Conservation (phyloP, 495 filamentous ascomycete genomes). For the Neurospora sp. region DNA sequence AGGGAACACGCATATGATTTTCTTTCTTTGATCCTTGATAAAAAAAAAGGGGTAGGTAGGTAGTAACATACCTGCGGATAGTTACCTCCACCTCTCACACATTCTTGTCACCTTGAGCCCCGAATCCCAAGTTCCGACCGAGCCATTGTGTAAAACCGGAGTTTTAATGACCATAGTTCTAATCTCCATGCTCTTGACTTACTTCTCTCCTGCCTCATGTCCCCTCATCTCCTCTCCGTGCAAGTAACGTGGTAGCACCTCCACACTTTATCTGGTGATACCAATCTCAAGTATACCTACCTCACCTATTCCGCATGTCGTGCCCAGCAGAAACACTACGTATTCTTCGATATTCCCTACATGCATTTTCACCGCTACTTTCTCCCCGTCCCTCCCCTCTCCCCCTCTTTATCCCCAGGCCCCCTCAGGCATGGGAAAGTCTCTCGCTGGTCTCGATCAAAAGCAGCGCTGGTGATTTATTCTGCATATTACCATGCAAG, state of each 20-base stretch:
- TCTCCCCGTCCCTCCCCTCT: no score
- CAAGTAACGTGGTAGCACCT: background rate
- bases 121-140: no score
- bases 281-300: background rate
- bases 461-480: no score
- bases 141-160: background rate
- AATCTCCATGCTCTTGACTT: background rate
- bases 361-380: background rate
- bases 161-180: no score
- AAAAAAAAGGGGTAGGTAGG: no score
- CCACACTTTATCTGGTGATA: background rate
- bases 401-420: no score
- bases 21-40: no score
- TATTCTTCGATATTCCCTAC: background rate
- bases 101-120: background rate
- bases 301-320: background rate
- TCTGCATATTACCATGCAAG: background rate
- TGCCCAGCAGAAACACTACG: background rate
- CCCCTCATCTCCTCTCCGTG: background rate
- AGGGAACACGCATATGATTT: no score
- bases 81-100: background rate
- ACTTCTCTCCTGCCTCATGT: background rate
- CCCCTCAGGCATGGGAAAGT: no score
- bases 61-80: background rate
- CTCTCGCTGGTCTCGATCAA: no score